These are phyloP conservation scores for Pachyrhizus erosus DNA, from an alignment of 306 rosid genomes.

Conservation along the genomic window DNA sequence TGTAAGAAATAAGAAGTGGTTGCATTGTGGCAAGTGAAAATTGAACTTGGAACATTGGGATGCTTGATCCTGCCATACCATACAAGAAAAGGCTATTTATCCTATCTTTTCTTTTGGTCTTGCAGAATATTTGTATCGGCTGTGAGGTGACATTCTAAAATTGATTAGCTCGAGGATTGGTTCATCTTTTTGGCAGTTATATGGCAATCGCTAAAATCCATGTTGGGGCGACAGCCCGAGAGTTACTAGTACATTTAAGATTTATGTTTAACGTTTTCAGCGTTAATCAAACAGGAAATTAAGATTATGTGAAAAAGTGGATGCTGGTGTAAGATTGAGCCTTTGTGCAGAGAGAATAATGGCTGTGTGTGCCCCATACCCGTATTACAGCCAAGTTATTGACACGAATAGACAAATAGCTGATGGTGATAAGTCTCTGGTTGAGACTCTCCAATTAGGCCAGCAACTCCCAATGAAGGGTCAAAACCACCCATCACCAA, in stretches of 20 bases:
- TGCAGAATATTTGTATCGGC: background rate
- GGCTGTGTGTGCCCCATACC: conserved; percentile 36
- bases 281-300: conserved; percentile 26
- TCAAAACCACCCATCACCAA: conserved; percentile 40
- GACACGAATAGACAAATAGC: conserved; percentile 9
- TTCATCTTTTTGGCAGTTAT: conserved; percentile 5
- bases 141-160: conserved; percentile 4
- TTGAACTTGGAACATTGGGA: background rate
- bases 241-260: background rate
- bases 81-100: background rate
- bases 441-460: conserved; percentile 24
- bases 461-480: conserved; percentile 40
- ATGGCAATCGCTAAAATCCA: background rate
- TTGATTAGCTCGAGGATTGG: background rate
- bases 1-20: background rate
- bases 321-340: conserved; percentile 32
- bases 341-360: conserved; percentile 17
- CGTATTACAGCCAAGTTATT: conserved; percentile 27
- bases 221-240: conserved; percentile 11
- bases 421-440: conserved; percentile 16
- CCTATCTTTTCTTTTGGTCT: background rate
- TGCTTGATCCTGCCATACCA: background rate
- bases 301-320: conserved; percentile 18
- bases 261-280: conserved; percentile 3
- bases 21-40: background rate